These are phyloP conservation scores for Vigna hirtella DNA, from an alignment of 306 rosid species.

Conservation along the genomic window DNA sequence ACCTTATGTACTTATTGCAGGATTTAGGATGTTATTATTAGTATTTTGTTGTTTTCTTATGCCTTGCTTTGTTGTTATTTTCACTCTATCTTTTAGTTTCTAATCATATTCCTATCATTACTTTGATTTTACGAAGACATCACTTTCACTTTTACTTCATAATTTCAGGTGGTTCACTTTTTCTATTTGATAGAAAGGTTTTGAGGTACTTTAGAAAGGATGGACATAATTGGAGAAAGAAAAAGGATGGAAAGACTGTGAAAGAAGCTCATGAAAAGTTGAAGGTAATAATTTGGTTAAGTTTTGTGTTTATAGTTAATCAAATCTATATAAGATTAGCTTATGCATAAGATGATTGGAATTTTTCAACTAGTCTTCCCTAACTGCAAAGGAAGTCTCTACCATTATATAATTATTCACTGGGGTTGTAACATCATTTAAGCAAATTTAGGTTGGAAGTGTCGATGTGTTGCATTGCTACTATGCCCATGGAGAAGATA, in stretches of 20 bases:
- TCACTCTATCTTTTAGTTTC: constrained; percentile 1
- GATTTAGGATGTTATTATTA: constrained; percentile 26
- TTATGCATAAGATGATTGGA: constrained; percentile 22
- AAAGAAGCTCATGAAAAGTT: constrained; percentile 96
- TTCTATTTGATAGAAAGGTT: constrained; percentile 89
- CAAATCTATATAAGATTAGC: constrained; percentile 4
- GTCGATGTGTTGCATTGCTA: constrained; percentile 91
- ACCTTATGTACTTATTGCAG: constrained; percentile 2
- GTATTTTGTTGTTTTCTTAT: constrained; percentile 36
- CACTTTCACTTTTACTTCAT: constrained; percentile 41
- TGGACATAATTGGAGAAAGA: constrained; percentile 96
- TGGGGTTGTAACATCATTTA: constrained; percentile 47
- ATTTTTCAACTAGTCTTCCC: not conserved
- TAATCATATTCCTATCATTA: constrained; percentile 1
- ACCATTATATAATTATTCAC: constrained; percentile 36
- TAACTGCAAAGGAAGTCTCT: constrained; percentile 37
- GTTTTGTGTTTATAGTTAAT: constrained; percentile 27
- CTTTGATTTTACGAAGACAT: constrained; percentile 6
- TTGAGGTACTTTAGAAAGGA: constrained; percentile 94
- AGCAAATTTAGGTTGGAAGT: constrained; percentile 85
- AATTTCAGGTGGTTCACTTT: constrained; percentile 83
- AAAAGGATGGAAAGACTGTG: constrained; percentile 89
- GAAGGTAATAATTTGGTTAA: constrained; percentile 61
- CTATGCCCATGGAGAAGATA: constrained; percentile 97
- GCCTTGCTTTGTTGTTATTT: constrained; percentile 3